Base-by-base conservation (phyloP, 2,329 filamentous ascomycete genomes). In the Gaeumannomyces sp. region DNA sequence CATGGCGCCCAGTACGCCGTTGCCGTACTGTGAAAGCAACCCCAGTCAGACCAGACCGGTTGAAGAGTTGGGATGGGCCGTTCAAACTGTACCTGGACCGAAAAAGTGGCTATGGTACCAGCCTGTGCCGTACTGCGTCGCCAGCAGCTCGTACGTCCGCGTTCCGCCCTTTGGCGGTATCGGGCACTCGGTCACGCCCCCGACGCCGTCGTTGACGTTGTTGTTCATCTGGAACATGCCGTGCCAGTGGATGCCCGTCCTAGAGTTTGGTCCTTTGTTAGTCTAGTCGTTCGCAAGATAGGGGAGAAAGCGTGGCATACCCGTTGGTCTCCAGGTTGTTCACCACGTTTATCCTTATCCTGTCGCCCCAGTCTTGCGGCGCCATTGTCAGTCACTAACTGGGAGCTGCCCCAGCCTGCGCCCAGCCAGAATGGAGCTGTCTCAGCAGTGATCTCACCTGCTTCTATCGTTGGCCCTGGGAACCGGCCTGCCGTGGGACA, bases 1-100 rank as follows among this genome's bases (percentile, higher is more conserved):
- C 35, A 87, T 80, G 0, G 79, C 72, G 2, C 84, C 84, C 14
- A 79, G 72, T 0, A 85, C 72, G 14, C 84, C 84, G 67, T 86
- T 80, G 45, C 76, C 78, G 67, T 83, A 83, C 70, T 84, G 81
- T 22, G 76, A 22, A 29, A 10, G 59, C 25, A n/a, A 33, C 7
- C 31, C 31, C 31, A 25, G 25, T 60, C 28, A 60, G 28, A n/a
- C 3, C 2, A 6, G 25, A n/a, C 16, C 25, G n/a, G n/a, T n/a
- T n/a, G n/a, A n/a, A n/a, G n/a, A n/a, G n/a, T n/a, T n/a, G n/a
- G 22, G 29, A 33, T 33, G 31, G 31, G 11, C 11, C 31, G 27
- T 8, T 2, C 6, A 11, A 1, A 33, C 22, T 33, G 2, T n/a
- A 60, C 16, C 29, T 60, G 11, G 22, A n/a, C 22, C n/a, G 14